Evolutionary conservation across 225 moss, liverwort and hornwort genomes (phyloP), one percentile per base, ranked within the genome.

Genomic region (Marchantia polymorpha): DNA sequence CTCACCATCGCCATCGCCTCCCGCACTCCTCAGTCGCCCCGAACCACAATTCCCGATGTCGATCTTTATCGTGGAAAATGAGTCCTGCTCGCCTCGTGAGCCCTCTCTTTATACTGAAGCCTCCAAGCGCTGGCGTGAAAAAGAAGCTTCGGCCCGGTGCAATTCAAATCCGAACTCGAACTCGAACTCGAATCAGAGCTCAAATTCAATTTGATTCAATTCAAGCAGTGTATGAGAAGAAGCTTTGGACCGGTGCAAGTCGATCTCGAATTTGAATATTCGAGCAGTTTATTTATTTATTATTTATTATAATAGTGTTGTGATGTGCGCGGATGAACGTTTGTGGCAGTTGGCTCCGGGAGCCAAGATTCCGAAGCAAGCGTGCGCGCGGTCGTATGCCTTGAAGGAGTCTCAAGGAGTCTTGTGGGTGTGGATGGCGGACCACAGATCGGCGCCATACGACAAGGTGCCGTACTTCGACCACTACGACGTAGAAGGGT

Each of bases 351-450:
- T 95, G 75, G 78, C 83, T 60, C 83, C 89, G 19, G 95, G 95
- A 65, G 92, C 89, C 22, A 91, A 88, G 77, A 92, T 95, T 23
- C 95, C 95, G 0, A 90, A 87, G 78, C 87, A 78, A 25, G 93
- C 95, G 23, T 95, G 95, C 82, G 86, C 87, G 20, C 89, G 89
- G 12, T 74, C 93, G 12, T 95, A 92, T 27, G 81, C 86, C 1
- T 63, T 91, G 82, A 89, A 89, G 80, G 90, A 92, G 50, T 93
- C 92, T 25, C 95, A 95, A 54, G 95, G 85, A 11, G 91, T 93
- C 74, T 79, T 93, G 26, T 95, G 93, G 92, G 95, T 89, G 64
- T 96, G 96, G 96, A 81, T 96, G 88, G 96, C 82, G 3, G 89
- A 86, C 39, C 79, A 64, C 20, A 75, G 77, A 19, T 85, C 85